Base-by-base conservation (phyloP, 1,284 basidiomycete genomes). In the Pseudozyma sp. region DNA sequence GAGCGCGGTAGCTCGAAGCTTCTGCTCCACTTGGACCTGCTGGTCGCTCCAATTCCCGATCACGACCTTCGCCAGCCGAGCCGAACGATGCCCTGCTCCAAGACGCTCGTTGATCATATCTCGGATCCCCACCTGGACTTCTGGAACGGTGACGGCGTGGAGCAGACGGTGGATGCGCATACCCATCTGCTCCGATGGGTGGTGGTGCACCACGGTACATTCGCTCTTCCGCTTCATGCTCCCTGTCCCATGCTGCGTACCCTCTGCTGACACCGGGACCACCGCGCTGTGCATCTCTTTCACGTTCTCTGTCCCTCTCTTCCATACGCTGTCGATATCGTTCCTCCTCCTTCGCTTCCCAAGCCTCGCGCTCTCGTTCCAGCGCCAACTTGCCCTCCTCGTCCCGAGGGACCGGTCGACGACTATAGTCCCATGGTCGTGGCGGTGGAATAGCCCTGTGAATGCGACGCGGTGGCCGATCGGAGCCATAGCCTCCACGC, bases 321-420 rank as follows among this genome's bases (percentile, higher is more conserved):
- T 52, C 68, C 68, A 65, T 70, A 3, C 68, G 39, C 55, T 63
- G 70, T 44, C 59, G 52, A 31, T 63, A 73, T 19, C 70, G 48
- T 45, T 68, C 65, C 47, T 39, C 59, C 58, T 73, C 70, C 31
- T 62, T 66, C 4, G 61, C 61, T 55, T 73, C 70, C 70, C 70
- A 73, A 18, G 58, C 59, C 42, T 64, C 59, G 12, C 70, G 49
- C 47, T 73, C 70, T 4, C 63, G 25, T 43, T 73, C 70, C 14
- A 73, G 54, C 42, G 55, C 65, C 10, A 52, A 44, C n/a, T 58
- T 38, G 43, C 68, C 70, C 52, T 68, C 57, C 25, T 73, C 70
- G 16, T 14, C 68, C 4, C 70, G 56, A 5, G 70, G 70, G 42
- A 48, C n/a, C 11, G 70, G 65, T 42, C 70, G 59, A 1, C 70